Evolutionary conservation across 257 asterid genomes (phyloP), one percentile per base, ranked within the genome.

Genomic region (Solanum rostratum): DNA sequence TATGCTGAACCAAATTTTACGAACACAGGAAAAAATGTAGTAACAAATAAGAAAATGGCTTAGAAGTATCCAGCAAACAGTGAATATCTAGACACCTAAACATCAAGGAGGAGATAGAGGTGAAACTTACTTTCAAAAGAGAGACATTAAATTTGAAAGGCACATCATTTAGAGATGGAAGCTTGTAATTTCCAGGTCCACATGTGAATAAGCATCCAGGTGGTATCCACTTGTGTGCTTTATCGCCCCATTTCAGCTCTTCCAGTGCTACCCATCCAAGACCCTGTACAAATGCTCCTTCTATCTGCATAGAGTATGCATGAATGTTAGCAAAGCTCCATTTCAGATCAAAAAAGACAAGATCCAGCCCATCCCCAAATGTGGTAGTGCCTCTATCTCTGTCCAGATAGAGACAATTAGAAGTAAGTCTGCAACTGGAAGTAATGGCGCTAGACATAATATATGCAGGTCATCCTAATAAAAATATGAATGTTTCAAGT

Each of bases 191-290:
- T 85, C 98, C 98, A 11, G 99, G 99, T 27, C 99, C 99, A 73
- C 90, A 86, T 15, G 99, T 96, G 85, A 86, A 86, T 84, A 96
- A 87, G 87, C 88, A 85, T 78, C 99, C 99, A 5, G 97, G 86
- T 33, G 91, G 95, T 20, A 93, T 82, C 99, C 99, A 96, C 89
- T 89, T 93, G 91, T 96, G 99, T 37, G 94, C 93, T 3, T 94
- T 84, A 73, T 96, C 99, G 3, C 99, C 99, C 99, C 99, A 95
- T 88, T 96, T 96, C 82, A 96, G 90, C 89, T 96, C 99, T 88
- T 96, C 99, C 66, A 96, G 86, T 52, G 98, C 97, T 27, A 91
- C 95, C 99, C 99, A 96, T 84, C 99, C 99, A 37, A 96, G 92
- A 29, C 98, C 99, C 91, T 96, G 99, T 60, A 96, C 68, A 85